phyloP scores from a whole-genome alignment of 345 rosid genomes.

The Euphorbia peplus region DNA sequence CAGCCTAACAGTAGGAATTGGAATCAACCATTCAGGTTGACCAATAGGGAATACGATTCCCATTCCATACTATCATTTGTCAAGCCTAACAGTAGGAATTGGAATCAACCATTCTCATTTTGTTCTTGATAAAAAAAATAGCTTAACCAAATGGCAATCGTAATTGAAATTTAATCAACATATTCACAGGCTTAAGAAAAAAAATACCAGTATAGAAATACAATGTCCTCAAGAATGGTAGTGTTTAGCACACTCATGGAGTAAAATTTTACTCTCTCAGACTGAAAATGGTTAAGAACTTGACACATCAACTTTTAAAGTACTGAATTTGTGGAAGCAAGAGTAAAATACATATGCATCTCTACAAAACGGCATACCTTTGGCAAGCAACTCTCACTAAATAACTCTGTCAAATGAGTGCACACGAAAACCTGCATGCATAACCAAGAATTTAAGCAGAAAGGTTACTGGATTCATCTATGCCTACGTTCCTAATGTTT shows the following conservation, averaged over 20 bases:
- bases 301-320: conserved; percentile 1
- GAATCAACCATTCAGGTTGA: no score
- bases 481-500: neutral
- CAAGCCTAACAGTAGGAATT: no score
- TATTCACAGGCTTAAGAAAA: neutral
- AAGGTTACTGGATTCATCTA: neutral
- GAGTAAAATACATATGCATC: conserved; percentile 11
- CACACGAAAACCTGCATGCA: conserved; percentile 67
- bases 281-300: conserved; percentile 40
- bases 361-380: conserved; percentile 41
- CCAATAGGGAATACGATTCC: no score
- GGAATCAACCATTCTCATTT: no score
- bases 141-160: neutral
- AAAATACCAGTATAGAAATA: conserved; percentile 78
- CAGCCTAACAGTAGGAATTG: no score
- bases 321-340: conserved; percentile 1
- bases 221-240: conserved; percentile 61
- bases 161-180: neutral
- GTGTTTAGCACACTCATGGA: conserved; percentile 84
- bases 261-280: conserved; percentile 71
- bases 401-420: conserved; percentile 86
- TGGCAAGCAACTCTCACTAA: conserved; percentile 63
- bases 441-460: neutral
- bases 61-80: no score
- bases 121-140: no score